Evolutionary conservation across 768 basidiomycete genomes (phyloP), one percentile per base, ranked within the genome.

Genomic region (Dentipellis sp.): DNA sequence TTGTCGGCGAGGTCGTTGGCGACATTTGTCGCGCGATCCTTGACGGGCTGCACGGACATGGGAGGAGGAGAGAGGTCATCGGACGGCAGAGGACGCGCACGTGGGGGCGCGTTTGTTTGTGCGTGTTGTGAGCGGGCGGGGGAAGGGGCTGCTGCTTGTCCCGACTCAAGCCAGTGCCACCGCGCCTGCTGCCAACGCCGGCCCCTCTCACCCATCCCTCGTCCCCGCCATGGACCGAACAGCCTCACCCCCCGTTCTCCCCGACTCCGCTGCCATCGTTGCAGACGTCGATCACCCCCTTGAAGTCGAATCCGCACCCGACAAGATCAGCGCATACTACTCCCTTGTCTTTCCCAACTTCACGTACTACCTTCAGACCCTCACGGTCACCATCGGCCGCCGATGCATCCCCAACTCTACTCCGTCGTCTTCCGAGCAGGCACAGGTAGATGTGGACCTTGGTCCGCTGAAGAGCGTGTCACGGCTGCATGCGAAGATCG

Each of bases 381-480:
- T 97, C 60, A 84, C 82, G 40, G 88, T 97, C 63, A 92, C 92
- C 56, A 94, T 99, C 69, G 97, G 97, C 42, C 83, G 97, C 45
- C 81, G 92, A 61, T 91, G 89, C 67, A 79, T 81, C 34, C 82
- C 84, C 11, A 67, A 74, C 56, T 74, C 78, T 22, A 75, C 80
- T 2, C 75, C 84, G 1, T 83, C 87, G 17, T 77, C 81, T 10
- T 69, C 78, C 3, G 84, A 87, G 46, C 68, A 67, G 46, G 59
- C 73, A 3, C 81, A 82, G 56, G 86, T 90, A 38, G 88, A 91
- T 62, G 89, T 91, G 52, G 97, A 99, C 72, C 84, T 99, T 9
- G 97, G 97, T 8, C 88, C 92, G 4, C 80, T 97, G 50, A 97
- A 97, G 81, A 94, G 91, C 59, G 94, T 99, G 53, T 97, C 94